These are phyloP conservation scores for Populus tomentosa DNA, from an alignment of 441 rosid species.

Conservation along the genomic window DNA sequence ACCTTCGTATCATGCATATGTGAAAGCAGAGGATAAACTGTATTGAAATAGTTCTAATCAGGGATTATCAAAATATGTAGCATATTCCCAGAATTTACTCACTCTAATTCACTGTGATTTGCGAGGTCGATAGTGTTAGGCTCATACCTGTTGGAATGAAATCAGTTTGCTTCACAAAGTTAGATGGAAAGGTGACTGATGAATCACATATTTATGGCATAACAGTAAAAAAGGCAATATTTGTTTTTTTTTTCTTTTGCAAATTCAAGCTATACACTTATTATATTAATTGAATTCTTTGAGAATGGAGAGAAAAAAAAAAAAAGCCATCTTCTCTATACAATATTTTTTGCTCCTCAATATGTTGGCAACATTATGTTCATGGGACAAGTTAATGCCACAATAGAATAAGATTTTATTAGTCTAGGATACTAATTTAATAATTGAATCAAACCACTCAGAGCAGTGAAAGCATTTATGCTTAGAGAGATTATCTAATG, in stretches of 20 bases:
- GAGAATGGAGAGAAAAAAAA: background rate
- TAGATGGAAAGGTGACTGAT: background rate
- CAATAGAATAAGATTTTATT: background rate
- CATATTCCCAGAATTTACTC: slow-evolving; percentile 34
- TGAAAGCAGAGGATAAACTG: background rate
- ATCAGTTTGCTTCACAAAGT: slow-evolving; percentile 14
- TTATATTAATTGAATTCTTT: background rate
- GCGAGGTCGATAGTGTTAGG: slow-evolving; percentile 95
- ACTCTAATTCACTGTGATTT: slow-evolving; percentile 85
- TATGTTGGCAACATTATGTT: background rate
- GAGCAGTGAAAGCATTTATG: background rate
- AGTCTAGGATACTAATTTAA: background rate
- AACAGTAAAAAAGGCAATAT: background rate
- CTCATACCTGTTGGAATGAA: slow-evolving; percentile 70
- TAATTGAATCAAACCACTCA: slow-evolving; percentile 4
- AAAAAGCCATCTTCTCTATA: background rate
- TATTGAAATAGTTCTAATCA: background rate
- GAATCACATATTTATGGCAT: background rate
- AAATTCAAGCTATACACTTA: background rate
- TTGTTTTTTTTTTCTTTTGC: background rate
- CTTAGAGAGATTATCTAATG: background rate
- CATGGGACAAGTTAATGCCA: background rate
- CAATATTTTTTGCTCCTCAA: background rate
- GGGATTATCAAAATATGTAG: slow-evolving; percentile 11
- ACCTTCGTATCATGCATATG: too few species aligned